phyloP scores from a whole-genome alignment of 768 basidiomycete species.

The Grammothele lineata region DNA sequence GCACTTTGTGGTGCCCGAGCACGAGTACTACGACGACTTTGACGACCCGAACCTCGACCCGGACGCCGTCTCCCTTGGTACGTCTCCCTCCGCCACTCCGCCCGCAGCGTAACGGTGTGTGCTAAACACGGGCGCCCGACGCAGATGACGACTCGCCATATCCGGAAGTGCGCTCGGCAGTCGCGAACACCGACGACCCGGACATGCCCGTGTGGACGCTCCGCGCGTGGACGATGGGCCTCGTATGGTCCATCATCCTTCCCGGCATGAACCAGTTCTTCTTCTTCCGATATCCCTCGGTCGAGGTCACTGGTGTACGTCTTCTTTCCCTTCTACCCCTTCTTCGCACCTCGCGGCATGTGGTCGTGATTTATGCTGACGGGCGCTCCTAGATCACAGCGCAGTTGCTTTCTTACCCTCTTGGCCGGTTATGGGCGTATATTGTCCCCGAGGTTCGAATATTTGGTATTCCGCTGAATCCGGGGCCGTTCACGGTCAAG shows the following conservation, averaged over 20 bases:
- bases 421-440: constrained; percentile 56
- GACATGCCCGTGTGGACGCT: constrained; percentile 33
- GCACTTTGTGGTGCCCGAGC: constrained; percentile 2
- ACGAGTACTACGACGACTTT: constrained; percentile 28
- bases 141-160: constrained; percentile 48
- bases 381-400: constrained; percentile 43
- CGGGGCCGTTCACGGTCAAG: constrained; percentile 72
- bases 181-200: constrained; percentile 45
- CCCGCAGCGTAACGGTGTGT: not conserved
- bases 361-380: not conserved
- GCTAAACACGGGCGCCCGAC: too few relatives aligned
- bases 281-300: constrained; percentile 61
- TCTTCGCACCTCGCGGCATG: constrained; percentile 1
- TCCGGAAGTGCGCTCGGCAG: constrained; percentile 48
- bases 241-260: constrained; percentile 55
- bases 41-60: constrained; percentile 34
- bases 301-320: constrained; percentile 27
- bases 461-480: constrained; percentile 52
- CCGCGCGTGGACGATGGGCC: constrained; percentile 35
- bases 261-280: constrained; percentile 80
- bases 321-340: not conserved
- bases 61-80: constrained; percentile 21
- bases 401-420: constrained; percentile 64
- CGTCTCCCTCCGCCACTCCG: not conserved
- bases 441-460: constrained; percentile 47